These are phyloP conservation scores for Trichoderma asperelloides DNA, from an alignment of 495 filamentous ascomycete genomes.

Conservation along the genomic window DNA sequence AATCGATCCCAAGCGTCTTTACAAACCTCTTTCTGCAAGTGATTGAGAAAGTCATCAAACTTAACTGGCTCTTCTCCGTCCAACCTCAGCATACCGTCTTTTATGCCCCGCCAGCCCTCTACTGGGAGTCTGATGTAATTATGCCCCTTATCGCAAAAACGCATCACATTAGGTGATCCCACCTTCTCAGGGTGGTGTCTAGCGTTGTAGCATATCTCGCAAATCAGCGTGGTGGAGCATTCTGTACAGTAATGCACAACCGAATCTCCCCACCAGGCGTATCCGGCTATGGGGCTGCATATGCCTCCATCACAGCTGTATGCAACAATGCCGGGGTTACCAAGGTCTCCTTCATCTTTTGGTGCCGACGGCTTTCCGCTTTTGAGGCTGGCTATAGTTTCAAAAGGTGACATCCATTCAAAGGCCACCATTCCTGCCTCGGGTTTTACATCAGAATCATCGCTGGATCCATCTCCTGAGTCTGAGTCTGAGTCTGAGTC, in stretches of 20 bases:
- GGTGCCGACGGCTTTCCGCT: not conserved
- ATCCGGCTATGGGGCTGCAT: not conserved
- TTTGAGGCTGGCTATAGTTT: not conserved
- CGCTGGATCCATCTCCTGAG: constrained; percentile 5
- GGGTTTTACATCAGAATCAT: not conserved
- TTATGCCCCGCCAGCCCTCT: constrained; percentile 21
- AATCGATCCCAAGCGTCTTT: constrained; percentile 17
- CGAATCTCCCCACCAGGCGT: constrained; percentile 5
- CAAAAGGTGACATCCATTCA: not conserved
- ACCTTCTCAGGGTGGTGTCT: not conserved
- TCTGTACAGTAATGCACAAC: constrained; percentile 5
- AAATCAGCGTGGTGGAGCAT: constrained; percentile 1
- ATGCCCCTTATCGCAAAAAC: constrained; percentile 16
- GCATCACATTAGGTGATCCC: not conserved
- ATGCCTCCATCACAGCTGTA: constrained; percentile 4
- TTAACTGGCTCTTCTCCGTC: constrained; percentile 14
- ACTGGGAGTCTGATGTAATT: constrained; percentile 19
- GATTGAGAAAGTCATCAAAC: constrained; percentile 19
- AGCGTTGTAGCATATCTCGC: constrained; percentile 7
- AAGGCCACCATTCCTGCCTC: not conserved
- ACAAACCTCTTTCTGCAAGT: constrained; percentile 14
- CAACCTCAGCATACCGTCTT: constrained; percentile 18
- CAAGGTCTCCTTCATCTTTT: constrained; percentile 10
- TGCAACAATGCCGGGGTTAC: not conserved
- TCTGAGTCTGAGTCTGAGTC: not conserved